A percentile compares a stretch with the other conserved stretches of the same genome.
These are phyloP conservation scores for Boletus rufocinnamomeus DNA, from an alignment of 768 basidiomycete genomes.

Conservation along the genomic window DNA sequence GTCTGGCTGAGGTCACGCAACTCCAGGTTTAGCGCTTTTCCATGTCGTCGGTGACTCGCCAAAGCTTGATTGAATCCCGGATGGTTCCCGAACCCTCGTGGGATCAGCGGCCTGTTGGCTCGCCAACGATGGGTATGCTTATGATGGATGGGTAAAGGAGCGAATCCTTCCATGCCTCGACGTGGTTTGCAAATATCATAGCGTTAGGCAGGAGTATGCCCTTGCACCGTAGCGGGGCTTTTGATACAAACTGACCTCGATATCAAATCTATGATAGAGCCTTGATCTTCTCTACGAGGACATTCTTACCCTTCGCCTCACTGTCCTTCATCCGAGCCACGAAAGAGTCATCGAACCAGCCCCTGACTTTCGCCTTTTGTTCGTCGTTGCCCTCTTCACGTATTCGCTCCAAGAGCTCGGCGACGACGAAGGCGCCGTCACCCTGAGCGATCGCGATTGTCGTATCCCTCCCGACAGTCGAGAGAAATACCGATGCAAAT, in stretches of 20 bases:
- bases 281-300: constrained; percentile 62
- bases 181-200: not conserved
- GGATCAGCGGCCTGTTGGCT: not conserved
- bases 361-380: constrained; percentile 48
- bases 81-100: not conserved
- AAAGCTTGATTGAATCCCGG: not conserved
- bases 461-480: constrained; percentile 51
- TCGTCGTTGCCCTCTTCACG: constrained; percentile 40
- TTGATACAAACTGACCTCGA: constrained; percentile 6
- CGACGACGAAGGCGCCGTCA: constrained; percentile 74
- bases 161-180: not conserved
- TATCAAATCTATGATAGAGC: constrained; percentile 29
- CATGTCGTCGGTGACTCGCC: not conserved
- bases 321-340: constrained; percentile 50
- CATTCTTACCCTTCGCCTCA: constrained; percentile 67
- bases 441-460: constrained; percentile 56
- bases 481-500: constrained; percentile 63
- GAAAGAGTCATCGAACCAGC: constrained; percentile 58
- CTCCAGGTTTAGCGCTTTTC: not conserved
- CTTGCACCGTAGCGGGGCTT: constrained; percentile 2
- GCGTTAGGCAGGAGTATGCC: not conserved
- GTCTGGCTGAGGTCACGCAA: too few species aligned
- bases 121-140: too few species aligned
- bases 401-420: constrained; percentile 68
- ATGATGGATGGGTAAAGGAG: not conserved